A percentile compares a stretch with the other conserved stretches of the same genome.
These are phyloP conservation scores for Bocquillonia castaneifolia DNA, from an alignment of 441 rosid species.

Conservation along the genomic window DNA sequence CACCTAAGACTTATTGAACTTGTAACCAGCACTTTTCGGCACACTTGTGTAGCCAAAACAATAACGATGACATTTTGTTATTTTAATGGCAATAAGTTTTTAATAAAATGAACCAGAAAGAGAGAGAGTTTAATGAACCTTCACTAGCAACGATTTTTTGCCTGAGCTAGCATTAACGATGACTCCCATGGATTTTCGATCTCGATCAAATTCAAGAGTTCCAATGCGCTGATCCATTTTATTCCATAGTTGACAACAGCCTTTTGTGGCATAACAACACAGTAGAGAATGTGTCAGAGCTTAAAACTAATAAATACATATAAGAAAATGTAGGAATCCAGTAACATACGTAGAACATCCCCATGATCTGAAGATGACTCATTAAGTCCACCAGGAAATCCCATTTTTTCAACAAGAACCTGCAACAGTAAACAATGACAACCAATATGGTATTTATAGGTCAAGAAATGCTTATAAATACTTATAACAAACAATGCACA, in stretches of 20 bases:
- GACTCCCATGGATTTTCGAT: slow-evolving; percentile 96
- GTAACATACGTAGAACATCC: slow-evolving; percentile 48
- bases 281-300: background rate
- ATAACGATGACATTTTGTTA: too few species aligned
- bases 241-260: slow-evolving; percentile 71
- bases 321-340: slow-evolving; percentile 5
- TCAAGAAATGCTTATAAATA: slow-evolving; percentile 9
- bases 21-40: too few species aligned
- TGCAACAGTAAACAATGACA: slow-evolving; percentile 21
- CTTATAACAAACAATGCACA: slow-evolving; percentile 2
- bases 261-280: slow-evolving; percentile 28
- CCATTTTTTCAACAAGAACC: slow-evolving; percentile 96
- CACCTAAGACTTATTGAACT: too few species aligned
- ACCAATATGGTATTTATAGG: background rate
- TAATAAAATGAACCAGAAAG: background rate
- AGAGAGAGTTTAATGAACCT: slow-evolving; percentile 40
- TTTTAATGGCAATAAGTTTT: background rate
- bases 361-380: slow-evolving; percentile 33
- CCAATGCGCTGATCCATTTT: slow-evolving; percentile 67
- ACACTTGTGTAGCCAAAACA: too few species aligned
- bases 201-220: slow-evolving; percentile 92
- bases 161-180: slow-evolving; percentile 72
- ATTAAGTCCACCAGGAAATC: slow-evolving; percentile 49
- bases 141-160: slow-evolving; percentile 68
- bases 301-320: slow-evolving; percentile 7